Percentiles rank a stretch among this genome's conserved stretches.
These are phyloP conservation scores for Parachlorella kessleri DNA, from an alignment of 139 green algal genomes.

Conservation along the genomic window DNA sequence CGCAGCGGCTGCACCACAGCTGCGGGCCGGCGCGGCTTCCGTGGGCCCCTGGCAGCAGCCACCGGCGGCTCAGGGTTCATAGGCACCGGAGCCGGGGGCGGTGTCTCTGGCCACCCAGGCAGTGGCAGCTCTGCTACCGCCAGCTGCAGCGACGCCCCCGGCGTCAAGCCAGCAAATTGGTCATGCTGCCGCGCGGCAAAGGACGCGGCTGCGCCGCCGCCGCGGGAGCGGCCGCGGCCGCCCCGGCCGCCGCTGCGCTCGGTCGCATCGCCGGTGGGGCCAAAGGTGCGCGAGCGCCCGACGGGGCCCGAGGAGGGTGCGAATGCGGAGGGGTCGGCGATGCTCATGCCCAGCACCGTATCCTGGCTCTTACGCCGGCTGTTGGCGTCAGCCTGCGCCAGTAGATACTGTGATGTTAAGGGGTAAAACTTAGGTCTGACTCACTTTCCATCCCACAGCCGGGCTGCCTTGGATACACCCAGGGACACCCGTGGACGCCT, in stretches of 20 bases:
- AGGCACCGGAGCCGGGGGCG: background rate
- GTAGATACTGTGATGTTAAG: no score
- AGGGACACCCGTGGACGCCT: no score
- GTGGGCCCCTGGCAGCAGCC: background rate
- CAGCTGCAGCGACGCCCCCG: no score
- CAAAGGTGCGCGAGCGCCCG: background rate
- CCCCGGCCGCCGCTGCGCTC: background rate
- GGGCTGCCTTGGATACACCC: no score
- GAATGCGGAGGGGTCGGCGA: background rate
- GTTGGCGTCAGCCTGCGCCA: conserved; percentile 55
- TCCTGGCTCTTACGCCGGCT: background rate
- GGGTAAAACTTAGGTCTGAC: no score
- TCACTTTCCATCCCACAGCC: no score
- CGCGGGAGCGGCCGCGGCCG: background rate
- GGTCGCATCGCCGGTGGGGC: no score
- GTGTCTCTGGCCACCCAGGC: no score
- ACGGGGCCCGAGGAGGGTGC: background rate
- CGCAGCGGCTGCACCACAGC: conserved; percentile 5
- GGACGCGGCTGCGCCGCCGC: background rate
- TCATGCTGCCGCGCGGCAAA: no score
- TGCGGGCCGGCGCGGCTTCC: background rate
- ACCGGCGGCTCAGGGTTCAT: background rate
- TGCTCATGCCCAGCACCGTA: conserved; percentile 30
- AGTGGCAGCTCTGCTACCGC: no score
- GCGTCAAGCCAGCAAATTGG: no score